Base-by-base conservation (phyloP, 768 basidiomycete genomes). In the Russula brevipes region DNA sequence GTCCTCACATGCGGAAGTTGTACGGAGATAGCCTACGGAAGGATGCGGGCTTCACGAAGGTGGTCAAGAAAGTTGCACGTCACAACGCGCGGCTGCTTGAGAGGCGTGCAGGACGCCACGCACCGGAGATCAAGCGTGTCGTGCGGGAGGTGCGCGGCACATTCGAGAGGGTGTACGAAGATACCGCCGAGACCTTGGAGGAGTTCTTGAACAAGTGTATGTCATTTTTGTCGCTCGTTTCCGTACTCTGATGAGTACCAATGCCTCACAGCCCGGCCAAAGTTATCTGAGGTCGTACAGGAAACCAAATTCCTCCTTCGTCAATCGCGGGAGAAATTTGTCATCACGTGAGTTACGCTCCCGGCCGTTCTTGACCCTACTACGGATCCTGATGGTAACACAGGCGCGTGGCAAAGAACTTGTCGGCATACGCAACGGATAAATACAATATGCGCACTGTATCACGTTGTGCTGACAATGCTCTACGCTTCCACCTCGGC, bases 1-100 rank as follows among this genome's bases (percentile, higher is more conserved):
- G 96, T 69, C 97, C 97, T n/a, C 97, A 98, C 75, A 98, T 98
- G 97, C 86, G 84, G 65, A 94, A 92, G 72, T 80, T 98, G 19
- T 99, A 99, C 73, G 96, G 97, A 3, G 86, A 95, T 70, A 86
- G 89, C 14, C 78, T 99, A 12, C 87, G 97, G 66, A 93, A 94
- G 75, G 96, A 98, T 62, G 96, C 95, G 1, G 97, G 97, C 56
- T 90, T 98, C 66, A 92, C 96, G 69, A 97, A 98, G 78, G 95
- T 98, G n/a, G 87, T 99, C 74, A 95, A 94, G 76, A 90, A 82
- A 63, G 92, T 95, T 10, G 94, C 94, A 4, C 86, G 81, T 71
- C 88, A 87, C 77, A 91, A 93, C 65, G 91, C 86, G 0, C 81
- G 82, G 35, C 79, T 89, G 7, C 72, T 96, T 31, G 90, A 92